phyloP scores from a whole-genome alignment of 306 rosid genomes.

The Glycyrrhiza uralensis region DNA sequence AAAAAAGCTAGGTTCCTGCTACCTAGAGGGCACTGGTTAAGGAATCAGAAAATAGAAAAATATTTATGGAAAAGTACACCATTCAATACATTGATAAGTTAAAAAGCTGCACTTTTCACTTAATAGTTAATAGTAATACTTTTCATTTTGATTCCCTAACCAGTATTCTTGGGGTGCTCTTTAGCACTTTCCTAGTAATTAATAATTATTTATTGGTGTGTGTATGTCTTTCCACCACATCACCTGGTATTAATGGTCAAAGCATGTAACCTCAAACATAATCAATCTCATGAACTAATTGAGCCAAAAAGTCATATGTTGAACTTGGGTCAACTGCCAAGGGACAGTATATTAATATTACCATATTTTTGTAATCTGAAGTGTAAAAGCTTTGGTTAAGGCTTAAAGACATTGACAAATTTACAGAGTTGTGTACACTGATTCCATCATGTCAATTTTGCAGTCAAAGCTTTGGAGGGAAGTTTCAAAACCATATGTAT shows the following conservation, averaged over 20 bases:
- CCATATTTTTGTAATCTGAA: not conserved
- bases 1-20: not conserved
- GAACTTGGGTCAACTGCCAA: not conserved
- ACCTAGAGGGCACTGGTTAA: not conserved
- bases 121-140: too few species aligned
- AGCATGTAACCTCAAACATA: not conserved
- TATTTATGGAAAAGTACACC: not conserved
- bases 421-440: not conserved
- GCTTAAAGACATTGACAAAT: not conserved
- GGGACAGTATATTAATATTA: not conserved
- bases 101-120: not conserved
- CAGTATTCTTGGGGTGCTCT: not conserved
- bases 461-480: constrained; percentile 2
- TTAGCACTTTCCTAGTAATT: not conserved
- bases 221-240: not conserved
- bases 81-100: not conserved
- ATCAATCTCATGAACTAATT: not conserved
- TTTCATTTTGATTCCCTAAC: not conserved
- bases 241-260: not conserved
- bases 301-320: not conserved
- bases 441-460: not conserved
- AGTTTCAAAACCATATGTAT: not conserved
- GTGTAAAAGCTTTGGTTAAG: not conserved
- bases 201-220: not conserved
- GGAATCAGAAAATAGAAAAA: not conserved